These are phyloP conservation scores for Microcera coccophila DNA, from an alignment of 2,329 filamentous ascomycete species.

Conservation along the genomic window DNA sequence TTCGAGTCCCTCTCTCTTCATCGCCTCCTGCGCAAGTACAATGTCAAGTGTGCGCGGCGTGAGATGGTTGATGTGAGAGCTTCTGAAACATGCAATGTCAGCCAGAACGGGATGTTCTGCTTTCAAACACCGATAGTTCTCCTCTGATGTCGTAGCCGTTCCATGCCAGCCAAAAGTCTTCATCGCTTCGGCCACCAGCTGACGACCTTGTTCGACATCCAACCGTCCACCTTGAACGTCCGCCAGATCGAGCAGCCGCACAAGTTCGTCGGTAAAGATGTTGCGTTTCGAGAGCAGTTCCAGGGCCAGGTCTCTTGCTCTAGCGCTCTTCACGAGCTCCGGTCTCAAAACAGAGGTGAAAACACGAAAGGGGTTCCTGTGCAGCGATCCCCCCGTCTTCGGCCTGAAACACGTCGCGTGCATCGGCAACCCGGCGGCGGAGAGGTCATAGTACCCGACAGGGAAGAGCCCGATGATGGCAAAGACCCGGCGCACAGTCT, in stretches of 20 bases:
- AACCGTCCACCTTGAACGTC: constrained; percentile 31
- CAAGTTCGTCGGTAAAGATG: constrained; percentile 39
- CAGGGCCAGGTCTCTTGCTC: constrained; percentile 30
- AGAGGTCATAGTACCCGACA: constrained; percentile 50
- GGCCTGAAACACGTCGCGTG: constrained; percentile 50
- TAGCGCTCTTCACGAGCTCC: constrained; percentile 35
- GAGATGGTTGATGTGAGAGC: constrained; percentile 18
- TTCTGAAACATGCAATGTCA: constrained; percentile 41
- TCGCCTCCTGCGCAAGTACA: constrained; percentile 35
- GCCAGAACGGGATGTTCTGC: constrained; percentile 38
- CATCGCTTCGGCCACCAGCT: constrained; percentile 32
- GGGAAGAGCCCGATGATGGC: constrained; percentile 44
- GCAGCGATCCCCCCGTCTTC: constrained; percentile 30
- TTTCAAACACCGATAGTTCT: constrained; percentile 14
- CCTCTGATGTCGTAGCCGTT: constrained; percentile 10
- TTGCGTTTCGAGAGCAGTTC: constrained; percentile 34
- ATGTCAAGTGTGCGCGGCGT: constrained; percentile 14
- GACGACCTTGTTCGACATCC: constrained; percentile 28
- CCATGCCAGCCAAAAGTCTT: constrained; percentile 18
- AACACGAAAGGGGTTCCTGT: constrained; percentile 41
- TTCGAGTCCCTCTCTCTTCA: constrained; percentile 38
- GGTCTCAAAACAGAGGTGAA: constrained; percentile 37
- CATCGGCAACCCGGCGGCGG: constrained; percentile 43
- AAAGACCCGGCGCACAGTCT: constrained; percentile 42
- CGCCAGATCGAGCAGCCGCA: constrained; percentile 33